Base-by-base conservation (phyloP, 352 stramenopile species). In the Globisporangium iwayamae region DNA sequence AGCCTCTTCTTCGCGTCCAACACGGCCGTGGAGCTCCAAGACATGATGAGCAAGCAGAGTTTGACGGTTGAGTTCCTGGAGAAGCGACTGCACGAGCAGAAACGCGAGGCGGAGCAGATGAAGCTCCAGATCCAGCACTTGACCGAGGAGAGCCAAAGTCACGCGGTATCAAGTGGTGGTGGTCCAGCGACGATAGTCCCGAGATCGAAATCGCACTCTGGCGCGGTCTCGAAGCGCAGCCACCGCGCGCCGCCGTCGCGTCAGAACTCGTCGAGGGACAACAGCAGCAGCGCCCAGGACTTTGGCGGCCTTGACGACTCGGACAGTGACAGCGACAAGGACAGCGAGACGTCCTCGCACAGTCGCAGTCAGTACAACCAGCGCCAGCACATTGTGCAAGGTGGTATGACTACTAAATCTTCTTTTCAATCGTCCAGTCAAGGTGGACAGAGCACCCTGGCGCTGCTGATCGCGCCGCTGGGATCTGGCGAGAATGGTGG, bases 1-100 rank as follows among this genome's bases (percentile, higher is more conserved):
- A 90, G 73, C n/a, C 79, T 83, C 3, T 73, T 90, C 32, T 88
- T 86, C 53, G 79, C 81, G 0, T 89, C 77, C 2, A 87, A 80
- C 45, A 78, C 84, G 4, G 74, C 79, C 0, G 70, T 72, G 7
- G 82, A 91, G 54, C 62, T 89, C 4, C 80, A 91, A 25, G 80
- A 91, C 6, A 71, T 79, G 30, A 74, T 89, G 67, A 63, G 41
- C 10, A 83, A 78, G 43, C 84, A 93, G 62, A 78, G 70, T 16
- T 48, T 70, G 43, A 87, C 80, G 0, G 68, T 93, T 5, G 70
- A 84, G 28, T 51, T 75, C 10, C 61, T 93, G 0, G 84, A 93
- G 50, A 74, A 77, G 53, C 77, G 77, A 4, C 62, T 93, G 28
- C 57, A 76, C 10, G 84, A 91, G 14, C 84, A 93, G 41, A 83